Conservation (phyloP, 345 rosid species). For the Gossypium raimondii region DNA sequence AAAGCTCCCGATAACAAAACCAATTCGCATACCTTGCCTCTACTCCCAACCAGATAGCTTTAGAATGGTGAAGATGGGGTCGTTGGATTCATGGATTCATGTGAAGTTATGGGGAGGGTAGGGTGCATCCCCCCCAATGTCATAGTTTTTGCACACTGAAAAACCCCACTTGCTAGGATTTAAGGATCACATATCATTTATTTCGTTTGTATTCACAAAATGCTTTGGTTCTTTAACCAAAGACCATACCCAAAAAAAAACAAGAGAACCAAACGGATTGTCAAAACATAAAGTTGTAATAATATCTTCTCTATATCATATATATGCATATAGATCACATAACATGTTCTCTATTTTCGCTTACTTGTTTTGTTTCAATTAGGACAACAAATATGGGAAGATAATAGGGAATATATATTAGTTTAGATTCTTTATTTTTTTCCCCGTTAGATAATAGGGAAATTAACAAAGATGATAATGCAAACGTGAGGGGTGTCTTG, state of each 20-base stretch:
- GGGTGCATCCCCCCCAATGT: slow-evolving; percentile 32
- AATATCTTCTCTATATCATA: not conserved
- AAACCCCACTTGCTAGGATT: slow-evolving; percentile 37
- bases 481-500: not conserved
- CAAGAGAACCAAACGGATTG: not conserved
- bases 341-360: not conserved
- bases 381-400: not conserved
- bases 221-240: not conserved
- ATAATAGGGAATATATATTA: slow-evolving; percentile 5
- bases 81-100: slow-evolving; percentile 26
- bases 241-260: not conserved
- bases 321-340: not conserved
- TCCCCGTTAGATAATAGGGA: no score
- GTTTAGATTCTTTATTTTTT: slow-evolving; percentile 6
- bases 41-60: not conserved
- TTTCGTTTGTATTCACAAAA: not conserved
- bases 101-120: slow-evolving; percentile 21
- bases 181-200: slow-evolving; percentile 34
- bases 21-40: no score
- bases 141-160: not conserved
- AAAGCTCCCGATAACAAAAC: no score
- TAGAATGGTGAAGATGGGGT: slow-evolving; percentile 28
- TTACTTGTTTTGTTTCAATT: not conserved
- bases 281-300: not conserved
- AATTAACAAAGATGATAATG: not conserved